These are phyloP conservation scores for Podaxis sp. DNA, from an alignment of 768 basidiomycete species.

Conservation along the genomic window DNA sequence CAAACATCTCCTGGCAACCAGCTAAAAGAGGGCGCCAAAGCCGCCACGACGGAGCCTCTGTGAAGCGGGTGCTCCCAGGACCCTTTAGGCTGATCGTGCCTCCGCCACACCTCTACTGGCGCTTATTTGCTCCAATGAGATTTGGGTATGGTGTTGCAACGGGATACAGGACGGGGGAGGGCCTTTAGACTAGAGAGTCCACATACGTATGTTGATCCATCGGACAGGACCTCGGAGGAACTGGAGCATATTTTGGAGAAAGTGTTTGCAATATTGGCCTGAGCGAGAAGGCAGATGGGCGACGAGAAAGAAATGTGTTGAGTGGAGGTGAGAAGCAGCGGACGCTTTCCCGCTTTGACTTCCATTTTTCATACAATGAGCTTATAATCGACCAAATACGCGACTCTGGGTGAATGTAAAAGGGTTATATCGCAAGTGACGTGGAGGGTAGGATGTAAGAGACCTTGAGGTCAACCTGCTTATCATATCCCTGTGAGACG, in stretches of 20 bases:
- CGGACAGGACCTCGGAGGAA: slow-evolving; percentile 62
- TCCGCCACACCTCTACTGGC: slow-evolving; percentile 1
- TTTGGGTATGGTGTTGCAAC: slow-evolving; percentile 83
- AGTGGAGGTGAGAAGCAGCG: slow-evolving; percentile 97
- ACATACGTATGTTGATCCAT: slow-evolving; percentile 75
- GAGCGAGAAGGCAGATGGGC: slow-evolving; percentile 87
- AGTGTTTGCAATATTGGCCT: slow-evolving; percentile 85
- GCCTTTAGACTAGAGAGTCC: slow-evolving; percentile 90
- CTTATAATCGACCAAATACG: slow-evolving; percentile 83
- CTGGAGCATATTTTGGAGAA: slow-evolving; percentile 75
- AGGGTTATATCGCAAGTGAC: slow-evolving; percentile 89
- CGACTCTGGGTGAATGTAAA: slow-evolving; percentile 89
- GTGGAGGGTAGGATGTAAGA: slow-evolving; percentile 97
- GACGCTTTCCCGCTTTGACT: slow-evolving; percentile 18
- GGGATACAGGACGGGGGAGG: slow-evolving; percentile 93
- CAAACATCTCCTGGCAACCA: slow-evolving; percentile 92
- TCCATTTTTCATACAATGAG: background rate
- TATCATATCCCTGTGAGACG: slow-evolving; percentile 83
- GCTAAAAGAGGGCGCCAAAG: slow-evolving; percentile 92
- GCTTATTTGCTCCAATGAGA: slow-evolving; percentile 35
- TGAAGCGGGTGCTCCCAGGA: slow-evolving; percentile 71
- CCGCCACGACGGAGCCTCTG: slow-evolving; percentile 85
- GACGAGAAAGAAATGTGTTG: slow-evolving; percentile 88
- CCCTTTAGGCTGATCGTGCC: slow-evolving; percentile 17
- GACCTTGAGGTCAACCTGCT: slow-evolving; percentile 90